phyloP scores from a whole-genome alignment of 257 asterid genomes.

The Datura wrightii region DNA sequence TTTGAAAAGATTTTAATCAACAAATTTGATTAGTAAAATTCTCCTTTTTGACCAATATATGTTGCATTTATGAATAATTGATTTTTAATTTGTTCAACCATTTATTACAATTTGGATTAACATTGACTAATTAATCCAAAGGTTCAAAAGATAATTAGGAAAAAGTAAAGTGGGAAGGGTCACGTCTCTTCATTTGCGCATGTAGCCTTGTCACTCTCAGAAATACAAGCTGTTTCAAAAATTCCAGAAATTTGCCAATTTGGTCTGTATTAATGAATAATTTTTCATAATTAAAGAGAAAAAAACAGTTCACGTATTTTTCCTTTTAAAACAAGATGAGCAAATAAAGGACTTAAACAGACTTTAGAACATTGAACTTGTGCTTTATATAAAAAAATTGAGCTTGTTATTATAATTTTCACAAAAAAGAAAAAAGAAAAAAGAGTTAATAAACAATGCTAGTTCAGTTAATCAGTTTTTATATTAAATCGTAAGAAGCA shows the following conservation, averaged over 20 bases:
- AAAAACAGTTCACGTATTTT: no score
- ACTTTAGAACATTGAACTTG: no score
- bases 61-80: neutral
- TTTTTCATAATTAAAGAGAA: neutral
- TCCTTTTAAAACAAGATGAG: no score
- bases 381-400: no score
- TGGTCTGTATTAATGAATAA: neutral
- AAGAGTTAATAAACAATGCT: no score
- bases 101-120: neutral
- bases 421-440: no score
- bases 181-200: slow-evolving; percentile 1
- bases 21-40: neutral
- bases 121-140: neutral
- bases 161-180: neutral
- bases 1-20: neutral
- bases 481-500: neutral
- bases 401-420: no score
- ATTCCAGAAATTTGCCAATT: neutral
- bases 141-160: neutral
- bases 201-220: neutral
- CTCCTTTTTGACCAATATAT: neutral
- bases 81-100: neutral
- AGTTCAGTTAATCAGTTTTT: no score
- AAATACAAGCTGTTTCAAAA: neutral
- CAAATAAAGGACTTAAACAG: no score